phyloP scores from a whole-genome alignment of 2,329 filamentous ascomycete genomes.

The Calonectria leucothoes region DNA sequence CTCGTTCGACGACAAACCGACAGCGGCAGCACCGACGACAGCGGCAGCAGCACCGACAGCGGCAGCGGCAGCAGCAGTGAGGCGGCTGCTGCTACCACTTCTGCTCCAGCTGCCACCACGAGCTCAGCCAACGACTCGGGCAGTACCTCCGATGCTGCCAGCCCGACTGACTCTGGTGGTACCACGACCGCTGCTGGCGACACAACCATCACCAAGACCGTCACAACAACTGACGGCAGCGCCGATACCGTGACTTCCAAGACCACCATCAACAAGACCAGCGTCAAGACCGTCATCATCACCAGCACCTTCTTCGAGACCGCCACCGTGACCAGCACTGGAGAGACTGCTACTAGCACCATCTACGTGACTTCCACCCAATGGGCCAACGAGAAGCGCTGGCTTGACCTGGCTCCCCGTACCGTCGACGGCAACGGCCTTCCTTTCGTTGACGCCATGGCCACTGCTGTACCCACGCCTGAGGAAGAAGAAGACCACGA shows the following conservation, averaged over 20 bases:
- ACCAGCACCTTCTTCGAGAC: conserved; percentile 50
- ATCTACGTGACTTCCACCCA: conserved; percentile 50
- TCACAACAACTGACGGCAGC: conserved; percentile 44
- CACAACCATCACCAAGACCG: conserved; percentile 44
- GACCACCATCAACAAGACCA: conserved; percentile 44
- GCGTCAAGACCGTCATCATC: conserved; percentile 48
- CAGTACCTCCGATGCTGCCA: neutral
- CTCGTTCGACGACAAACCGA: conserved; percentile 28
- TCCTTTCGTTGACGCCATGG: conserved; percentile 24
- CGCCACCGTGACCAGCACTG: conserved; percentile 50
- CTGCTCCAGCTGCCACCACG: conserved; percentile 17
- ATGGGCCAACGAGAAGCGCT: conserved; percentile 48
- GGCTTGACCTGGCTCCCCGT: conserved; percentile 42
- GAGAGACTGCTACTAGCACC: conserved; percentile 50
- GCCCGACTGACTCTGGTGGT: neutral
- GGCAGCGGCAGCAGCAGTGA: conserved; percentile 8
- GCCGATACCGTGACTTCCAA: conserved; percentile 43
- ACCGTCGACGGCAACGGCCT: conserved; percentile 34
- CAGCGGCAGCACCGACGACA: conserved; percentile 7
- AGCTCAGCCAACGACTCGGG: neutral
- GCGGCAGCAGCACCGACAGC: conserved; percentile 14
- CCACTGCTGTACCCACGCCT: conserved; percentile 31
- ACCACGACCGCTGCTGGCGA: conserved; percentile 32
- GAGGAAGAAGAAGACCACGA: conserved; percentile 30
- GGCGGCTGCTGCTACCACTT: conserved; percentile 14